Percentiles rank a stretch among this genome's conserved stretches.
phyloP scores from a whole-genome alignment of 345 rosid species.

The Salix koriyanagi region DNA sequence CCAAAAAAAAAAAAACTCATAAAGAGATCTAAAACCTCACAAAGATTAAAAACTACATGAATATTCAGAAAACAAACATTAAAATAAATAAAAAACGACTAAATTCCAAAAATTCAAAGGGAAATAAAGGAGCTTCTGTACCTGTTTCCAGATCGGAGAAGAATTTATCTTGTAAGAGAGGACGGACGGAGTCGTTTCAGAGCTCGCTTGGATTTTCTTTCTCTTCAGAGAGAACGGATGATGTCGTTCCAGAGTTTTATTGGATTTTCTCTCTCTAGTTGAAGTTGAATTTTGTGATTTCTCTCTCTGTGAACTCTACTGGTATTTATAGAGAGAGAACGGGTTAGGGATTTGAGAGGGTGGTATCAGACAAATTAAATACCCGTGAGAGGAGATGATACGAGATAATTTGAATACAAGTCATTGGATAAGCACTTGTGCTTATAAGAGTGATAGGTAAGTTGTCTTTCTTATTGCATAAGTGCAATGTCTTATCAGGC shows the following conservation, averaged over 20 bases:
- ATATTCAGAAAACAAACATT: background rate
- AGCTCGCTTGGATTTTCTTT: background rate
- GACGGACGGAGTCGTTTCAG: background rate
- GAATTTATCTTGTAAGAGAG: background rate
- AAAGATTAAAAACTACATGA: conserved; percentile 3
- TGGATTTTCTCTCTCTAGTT: conserved; percentile 3
- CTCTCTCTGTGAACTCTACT: conserved; percentile 16
- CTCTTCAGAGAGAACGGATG: background rate
- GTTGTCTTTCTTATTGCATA: background rate
- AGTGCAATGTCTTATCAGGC: fast-evolving
- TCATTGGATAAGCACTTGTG: fast-evolving
- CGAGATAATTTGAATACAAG: conserved; percentile 10
- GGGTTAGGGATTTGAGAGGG: conserved; percentile 48
- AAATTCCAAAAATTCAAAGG: background rate
- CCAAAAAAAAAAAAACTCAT: conserved; percentile 11
- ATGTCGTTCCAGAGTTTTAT: background rate
- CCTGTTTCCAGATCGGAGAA: conserved; percentile 39
- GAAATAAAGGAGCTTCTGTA: background rate
- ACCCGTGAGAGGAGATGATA: conserved; percentile 39
- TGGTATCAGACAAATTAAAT: conserved; percentile 34
- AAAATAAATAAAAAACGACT: background rate
- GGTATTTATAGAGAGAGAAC: conserved; percentile 45
- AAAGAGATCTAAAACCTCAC: conserved; percentile 10
- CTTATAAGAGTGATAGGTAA: background rate
- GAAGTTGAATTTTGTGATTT: conserved; percentile 5